Evolutionary conservation across 768 basidiomycete genomes (phyloP), one percentile per base, ranked within the genome.

Genomic region (Russula sp.): DNA sequence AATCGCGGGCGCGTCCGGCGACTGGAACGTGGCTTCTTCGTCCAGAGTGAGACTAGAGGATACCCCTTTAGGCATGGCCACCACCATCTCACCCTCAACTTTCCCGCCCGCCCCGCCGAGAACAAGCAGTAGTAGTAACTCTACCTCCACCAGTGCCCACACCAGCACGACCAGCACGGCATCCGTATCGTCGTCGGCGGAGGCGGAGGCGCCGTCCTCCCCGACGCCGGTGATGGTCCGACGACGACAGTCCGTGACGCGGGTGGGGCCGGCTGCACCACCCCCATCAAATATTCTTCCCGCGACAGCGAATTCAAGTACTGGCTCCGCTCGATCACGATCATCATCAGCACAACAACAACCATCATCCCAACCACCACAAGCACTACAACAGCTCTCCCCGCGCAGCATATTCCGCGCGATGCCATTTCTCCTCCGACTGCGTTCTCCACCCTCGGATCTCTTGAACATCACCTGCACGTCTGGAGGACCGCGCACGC

Each of bases 371-470:
- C 38, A 10, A 5, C 55, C 22, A 18, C 38, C 14, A 24, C 32
- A 8, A 20, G 7, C 18, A 6, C 18, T 11, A 28, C 49, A 22
- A 7, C 63, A 36, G 5, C 63, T 60, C 59, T 64, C 64, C 18
- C 64, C 59, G n/a, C 64, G 64, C 40, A 65, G 59, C 49, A 20
- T 65, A n/a, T 57, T 65, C 32, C 64, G 64, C 42, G 50, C 50
- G 6, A 46, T 65, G 48, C 60, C 64, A 2, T 51, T 65, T 22
- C 64, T 65, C 60, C 38, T 65, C 0, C 55, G 64, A 5, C 26
- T 65, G n/a, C 64, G 59, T n/a, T 52, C 64, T 2, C 55, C 49
- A 6, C 42, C 59, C 0, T 56, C 64, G 20, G 60, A 61, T 20
- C 55, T 61, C 6, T 6, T 65, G 30, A 61, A 28, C 52, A 24